Base-by-base conservation (phyloP, 306 rosid genomes). In the Castanea sativa region DNA sequence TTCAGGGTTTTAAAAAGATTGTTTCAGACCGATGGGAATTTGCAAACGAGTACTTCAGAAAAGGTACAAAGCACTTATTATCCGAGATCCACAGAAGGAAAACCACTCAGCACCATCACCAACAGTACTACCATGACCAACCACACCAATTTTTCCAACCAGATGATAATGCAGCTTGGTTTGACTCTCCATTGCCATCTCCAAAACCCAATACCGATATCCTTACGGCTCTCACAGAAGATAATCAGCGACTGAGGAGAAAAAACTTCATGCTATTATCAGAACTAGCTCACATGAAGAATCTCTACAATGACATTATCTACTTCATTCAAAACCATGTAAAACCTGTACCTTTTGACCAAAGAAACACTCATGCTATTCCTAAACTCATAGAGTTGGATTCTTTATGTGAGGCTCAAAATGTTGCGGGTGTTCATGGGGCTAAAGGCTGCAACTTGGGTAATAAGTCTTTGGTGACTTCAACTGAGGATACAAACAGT, bases 21-120 rank as follows among this genome's bases (percentile, higher is more conserved):
- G 97, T 88, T 15, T 88, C 97, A 53, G 95, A 92, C 69, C 86
- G 97, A 69, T 92, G 97, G 97, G 97, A 92, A 71, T 92, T 92
- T 67, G 89, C 95, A 68, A 92, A 92, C 71, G 95, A 92, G 45
- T 84, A 84, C 75, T 92, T 92, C 89, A 92, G 75, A 76, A 92
- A 82, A 90, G 97, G 97, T 80, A 88, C 88, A 7, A 87, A 85
- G 63, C 88, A 89, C 49, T 82, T 90, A 14, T 38, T 92, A 30
- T 81, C 86, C 35, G 92, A 87, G 82, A 92, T 92, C 81, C 97
- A 92, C 33, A 90, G 97, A 51, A 90, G 93, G 81, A 92, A 92
- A 80, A 71, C 90, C 33, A 82, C 89, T 74, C 92, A 90, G 5
- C 84, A 79, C 45, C 87, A 78, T 60, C 68, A 89, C n/a, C 82